Conservation (phyloP, 176 grass and related monocot genomes). For the Hsuehochloa calcarea region DNA sequence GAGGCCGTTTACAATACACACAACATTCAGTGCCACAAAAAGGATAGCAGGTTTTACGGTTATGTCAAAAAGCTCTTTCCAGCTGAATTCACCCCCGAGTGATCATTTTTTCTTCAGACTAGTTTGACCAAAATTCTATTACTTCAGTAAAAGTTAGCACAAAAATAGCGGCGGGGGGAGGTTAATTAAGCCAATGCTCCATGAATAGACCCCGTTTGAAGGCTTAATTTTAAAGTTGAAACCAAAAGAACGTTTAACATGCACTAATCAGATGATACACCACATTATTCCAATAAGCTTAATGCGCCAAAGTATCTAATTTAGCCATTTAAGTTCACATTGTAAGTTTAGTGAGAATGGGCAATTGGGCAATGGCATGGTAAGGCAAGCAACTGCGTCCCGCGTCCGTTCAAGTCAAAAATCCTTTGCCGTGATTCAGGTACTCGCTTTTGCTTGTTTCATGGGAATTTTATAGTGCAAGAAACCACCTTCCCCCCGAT, state of each 20-base stretch:
- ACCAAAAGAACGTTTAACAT: no score
- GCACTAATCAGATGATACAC: no score
- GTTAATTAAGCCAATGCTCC: neutral
- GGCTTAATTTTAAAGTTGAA: no score
- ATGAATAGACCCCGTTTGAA: no score
- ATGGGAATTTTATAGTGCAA: neutral
- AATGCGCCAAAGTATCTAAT: no score
- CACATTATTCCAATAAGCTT: no score
- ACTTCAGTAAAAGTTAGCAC: neutral
- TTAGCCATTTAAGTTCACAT: no score
- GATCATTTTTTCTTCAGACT: neutral
- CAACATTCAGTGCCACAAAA: neutral
- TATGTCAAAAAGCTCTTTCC: neutral
- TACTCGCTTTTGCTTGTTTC: slow-evolving; percentile 16
- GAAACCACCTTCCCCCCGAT: neutral
- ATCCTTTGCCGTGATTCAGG: slow-evolving; percentile 15
- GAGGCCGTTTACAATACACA: neutral
- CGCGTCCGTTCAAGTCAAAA: neutral
- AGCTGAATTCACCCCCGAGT: neutral
- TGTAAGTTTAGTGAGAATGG: no score
- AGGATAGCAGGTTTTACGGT: neutral
- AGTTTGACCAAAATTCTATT: neutral
- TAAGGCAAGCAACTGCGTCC: neutral
- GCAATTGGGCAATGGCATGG: neutral
- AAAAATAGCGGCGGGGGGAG: no score